A percentile compares a stretch with the other conserved stretches of the same genome.
phyloP scores from a whole-genome alignment of 768 basidiomycete species.

The Tylopilus balloui region DNA sequence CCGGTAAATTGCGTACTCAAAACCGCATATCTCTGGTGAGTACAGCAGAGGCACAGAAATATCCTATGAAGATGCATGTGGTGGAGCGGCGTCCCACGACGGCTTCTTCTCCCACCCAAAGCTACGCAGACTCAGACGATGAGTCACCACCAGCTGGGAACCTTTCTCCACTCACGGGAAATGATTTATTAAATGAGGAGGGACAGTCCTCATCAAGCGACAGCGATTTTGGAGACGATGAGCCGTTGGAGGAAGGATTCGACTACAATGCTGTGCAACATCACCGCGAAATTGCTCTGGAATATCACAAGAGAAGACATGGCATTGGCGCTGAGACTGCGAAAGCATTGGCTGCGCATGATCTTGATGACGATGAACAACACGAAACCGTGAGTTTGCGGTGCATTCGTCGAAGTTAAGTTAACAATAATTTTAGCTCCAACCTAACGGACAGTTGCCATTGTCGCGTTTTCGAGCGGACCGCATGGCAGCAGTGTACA shows the following conservation, averaged over 20 bases:
- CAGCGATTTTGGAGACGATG: slow-evolving; percentile 34
- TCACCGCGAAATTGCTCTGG: slow-evolving; percentile 70
- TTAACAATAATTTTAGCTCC: slow-evolving; percentile 12
- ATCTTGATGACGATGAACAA: slow-evolving; percentile 41
- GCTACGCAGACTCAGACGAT: slow-evolving; percentile 59
- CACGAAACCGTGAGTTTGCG: slow-evolving; percentile 39
- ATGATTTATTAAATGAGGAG: slow-evolving; percentile 21
- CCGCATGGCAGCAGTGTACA: slow-evolving; percentile 47
- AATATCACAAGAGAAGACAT: slow-evolving; percentile 61
- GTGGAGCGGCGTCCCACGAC: slow-evolving; percentile 55
- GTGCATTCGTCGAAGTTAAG: slow-evolving; percentile 2
- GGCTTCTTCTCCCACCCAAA: slow-evolving; percentile 7
- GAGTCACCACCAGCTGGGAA: slow-evolving; percentile 45
- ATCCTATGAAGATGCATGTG: slow-evolving; percentile 64
- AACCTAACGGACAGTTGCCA: slow-evolving; percentile 43
- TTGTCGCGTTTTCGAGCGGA: slow-evolving; percentile 66
- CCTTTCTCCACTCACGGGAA: slow-evolving; percentile 33
- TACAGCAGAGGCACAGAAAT: slow-evolving; percentile 30
- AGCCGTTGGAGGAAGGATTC: slow-evolving; percentile 43
- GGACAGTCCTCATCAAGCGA: slow-evolving; percentile 20
- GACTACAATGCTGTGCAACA: slow-evolving; percentile 62
- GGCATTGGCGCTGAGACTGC: slow-evolving; percentile 52
- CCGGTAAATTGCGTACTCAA: slow-evolving; percentile 42
- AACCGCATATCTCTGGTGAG: slow-evolving; percentile 35
- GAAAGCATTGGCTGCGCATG: slow-evolving; percentile 46